These are phyloP conservation scores for Candida tropicalis DNA, from an alignment of 1,139 yeast genomes.

Conservation along the genomic window DNA sequence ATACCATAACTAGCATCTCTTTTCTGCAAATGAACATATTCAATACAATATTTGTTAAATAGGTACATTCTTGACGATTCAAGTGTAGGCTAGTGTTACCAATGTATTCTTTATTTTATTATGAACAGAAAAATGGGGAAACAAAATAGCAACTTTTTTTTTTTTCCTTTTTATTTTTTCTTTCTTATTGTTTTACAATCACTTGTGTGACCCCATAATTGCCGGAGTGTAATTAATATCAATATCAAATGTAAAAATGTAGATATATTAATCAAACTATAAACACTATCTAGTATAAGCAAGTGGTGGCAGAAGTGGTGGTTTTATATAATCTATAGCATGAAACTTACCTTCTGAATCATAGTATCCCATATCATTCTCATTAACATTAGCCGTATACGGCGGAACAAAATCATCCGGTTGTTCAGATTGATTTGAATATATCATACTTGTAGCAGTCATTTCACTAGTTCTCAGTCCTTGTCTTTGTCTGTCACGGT, in stretches of 20 bases:
- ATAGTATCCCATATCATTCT: constrained; percentile 79
- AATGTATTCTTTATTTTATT: no score
- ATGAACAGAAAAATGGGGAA: no score
- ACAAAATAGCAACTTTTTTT: no score
- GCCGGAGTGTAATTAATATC: no score
- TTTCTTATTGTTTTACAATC: no score
- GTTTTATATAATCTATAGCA: constrained; percentile 35
- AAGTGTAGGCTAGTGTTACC: no score
- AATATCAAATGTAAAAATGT: no score
- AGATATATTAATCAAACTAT: no score
- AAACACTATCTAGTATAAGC: background rate
- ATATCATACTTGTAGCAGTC: constrained; percentile 14
- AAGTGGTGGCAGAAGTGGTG: constrained; percentile 13
- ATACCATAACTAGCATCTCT: background rate
- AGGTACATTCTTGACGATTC: no score
- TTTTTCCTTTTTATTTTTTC: no score
- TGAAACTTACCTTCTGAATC: constrained; percentile 65
- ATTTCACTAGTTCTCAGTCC: background rate
- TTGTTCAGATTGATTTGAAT: constrained; percentile 34
- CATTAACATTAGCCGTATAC: constrained; percentile 61
- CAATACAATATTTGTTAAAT: background rate
- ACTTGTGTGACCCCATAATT: no score
- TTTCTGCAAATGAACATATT: background rate
- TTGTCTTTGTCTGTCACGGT: background rate
- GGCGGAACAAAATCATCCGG: constrained; percentile 60